These are phyloP conservation scores for Claviceps humidiphila DNA, from an alignment of 2,329 filamentous ascomycete species.

Conservation along the genomic window DNA sequence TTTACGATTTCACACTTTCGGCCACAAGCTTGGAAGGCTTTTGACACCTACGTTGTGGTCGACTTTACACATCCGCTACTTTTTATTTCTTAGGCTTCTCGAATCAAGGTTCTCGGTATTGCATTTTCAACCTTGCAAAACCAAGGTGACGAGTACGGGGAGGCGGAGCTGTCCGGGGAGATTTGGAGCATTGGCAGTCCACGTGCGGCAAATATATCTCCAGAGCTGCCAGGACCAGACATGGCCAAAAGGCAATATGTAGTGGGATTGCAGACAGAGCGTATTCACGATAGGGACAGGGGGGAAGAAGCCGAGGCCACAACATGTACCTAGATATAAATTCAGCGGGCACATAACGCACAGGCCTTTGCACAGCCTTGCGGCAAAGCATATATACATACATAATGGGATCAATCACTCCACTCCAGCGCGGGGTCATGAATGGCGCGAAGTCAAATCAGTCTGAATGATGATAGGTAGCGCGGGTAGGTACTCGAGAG, in stretches of 20 bases:
- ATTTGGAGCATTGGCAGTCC: neutral
- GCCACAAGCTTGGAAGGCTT: neutral
- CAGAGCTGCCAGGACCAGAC: no score
- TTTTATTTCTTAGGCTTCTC: neutral
- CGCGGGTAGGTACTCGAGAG: no score
- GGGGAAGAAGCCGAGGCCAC: neutral
- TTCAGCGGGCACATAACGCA: neutral
- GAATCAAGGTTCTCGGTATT: neutral
- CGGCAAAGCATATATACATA: neutral
- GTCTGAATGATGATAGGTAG: no score
- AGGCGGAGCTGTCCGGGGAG: neutral
- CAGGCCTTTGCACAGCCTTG: neutral
- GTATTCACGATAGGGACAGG: no score
- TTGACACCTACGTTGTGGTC: no score
- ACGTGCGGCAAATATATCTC: neutral
- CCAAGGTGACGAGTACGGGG: neutral
- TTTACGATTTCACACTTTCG: neutral
- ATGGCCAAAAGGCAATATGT: no score
- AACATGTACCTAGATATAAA: neutral
- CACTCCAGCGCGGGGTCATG: conserved; percentile 2
- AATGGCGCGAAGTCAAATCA: no score
- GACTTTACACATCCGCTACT: neutral
- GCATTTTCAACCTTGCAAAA: neutral
- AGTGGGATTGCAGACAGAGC: no score
- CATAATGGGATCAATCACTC: neutral